These are phyloP conservation scores for Aspergillus sp. DNA, from an alignment of 2,329 filamentous ascomycete genomes.

Conservation along the genomic window DNA sequence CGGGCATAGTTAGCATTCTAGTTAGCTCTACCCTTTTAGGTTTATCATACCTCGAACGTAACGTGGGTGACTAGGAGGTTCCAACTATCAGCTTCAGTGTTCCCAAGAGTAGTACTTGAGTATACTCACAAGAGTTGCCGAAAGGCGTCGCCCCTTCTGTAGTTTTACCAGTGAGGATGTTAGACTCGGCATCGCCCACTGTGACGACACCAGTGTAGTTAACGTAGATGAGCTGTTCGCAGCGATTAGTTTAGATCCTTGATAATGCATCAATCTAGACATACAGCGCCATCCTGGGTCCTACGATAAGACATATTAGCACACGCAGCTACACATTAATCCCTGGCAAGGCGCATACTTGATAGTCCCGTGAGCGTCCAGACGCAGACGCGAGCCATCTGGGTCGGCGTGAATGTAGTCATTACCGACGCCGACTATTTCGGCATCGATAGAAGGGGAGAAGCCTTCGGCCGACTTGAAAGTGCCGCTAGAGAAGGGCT, in stretches of 20 bases:
- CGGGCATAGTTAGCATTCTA: background rate
- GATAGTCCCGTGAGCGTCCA: slow-evolving; percentile 42
- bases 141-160: slow-evolving; percentile 38
- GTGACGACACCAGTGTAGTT: slow-evolving; percentile 43
- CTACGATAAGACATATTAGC: slow-evolving; percentile 17
- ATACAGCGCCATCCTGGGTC: slow-evolving; percentile 34
- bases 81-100: slow-evolving; percentile 5
- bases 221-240: slow-evolving; percentile 35
- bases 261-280: slow-evolving; percentile 1
- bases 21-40: background rate
- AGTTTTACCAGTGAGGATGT: slow-evolving; percentile 33
- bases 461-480: slow-evolving; percentile 38
- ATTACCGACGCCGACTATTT: slow-evolving; percentile 38
- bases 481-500: slow-evolving; percentile 41
- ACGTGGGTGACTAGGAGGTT: slow-evolving; percentile 5
- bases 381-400: slow-evolving; percentile 38
- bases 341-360: slow-evolving; percentile 27
- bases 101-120: background rate
- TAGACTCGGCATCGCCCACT: slow-evolving; percentile 31
- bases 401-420: slow-evolving; percentile 46
- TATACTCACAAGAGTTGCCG: slow-evolving; percentile 40
- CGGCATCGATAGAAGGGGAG: slow-evolving; percentile 37
- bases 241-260: background rate
- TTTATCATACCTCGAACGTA: background rate
- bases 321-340: background rate